Evolutionary conservation across 176 grass and related monocot species (phyloP), one percentile per base, ranked within the genome.

Genomic region (Hordeum marinum): DNA sequence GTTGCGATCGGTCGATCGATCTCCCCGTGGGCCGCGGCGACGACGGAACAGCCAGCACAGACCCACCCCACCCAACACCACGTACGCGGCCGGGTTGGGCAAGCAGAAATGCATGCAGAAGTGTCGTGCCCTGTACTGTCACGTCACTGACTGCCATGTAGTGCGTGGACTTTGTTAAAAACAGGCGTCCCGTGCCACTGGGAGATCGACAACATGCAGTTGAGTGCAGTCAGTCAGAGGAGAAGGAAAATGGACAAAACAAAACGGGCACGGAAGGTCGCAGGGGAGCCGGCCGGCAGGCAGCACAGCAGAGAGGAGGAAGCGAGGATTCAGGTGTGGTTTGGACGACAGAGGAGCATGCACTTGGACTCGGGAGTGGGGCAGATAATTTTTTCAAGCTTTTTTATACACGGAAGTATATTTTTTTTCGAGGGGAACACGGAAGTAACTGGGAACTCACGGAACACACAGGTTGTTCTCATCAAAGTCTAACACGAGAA

Each of bases 371-470:
- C 21, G 11, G 29, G 40, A 46, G 70, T 73, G 40, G 41, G 70
- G 9, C 40, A 27, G 25, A 45, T 46, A 46, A 68, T 3, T 45
- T 37, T 32, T 63, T 54, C 9, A 4, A 79, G 69, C 48, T 89
- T 89, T 78, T 89, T 85, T 85, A 52, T 71, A 31, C 75, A 52
- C 77, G 60, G 80, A 84, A 90, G 89, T 80, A 83, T 83, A n/a
- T n/a, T n/a, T n/a, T n/a, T n/a, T n/a, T n/a, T n/a, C n/a, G n/a
- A n/a, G n/a, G n/a, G n/a, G n/a, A n/a, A n/a, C n/a, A n/a, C n/a
- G n/a, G n/a, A n/a, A n/a, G 88, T 78, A 74, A 75, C 80, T 31
- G 21, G 84, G 89, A 80, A 62, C 41, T 84, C 80, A 87, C 85
- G 85, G 68, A 80, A 36, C 75, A 69, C 60, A 62, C 59, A 72